Evolutionary conservation across 768 basidiomycete species (phyloP), one percentile per base, ranked within the genome.

Genomic region (Boletus bicolor): DNA sequence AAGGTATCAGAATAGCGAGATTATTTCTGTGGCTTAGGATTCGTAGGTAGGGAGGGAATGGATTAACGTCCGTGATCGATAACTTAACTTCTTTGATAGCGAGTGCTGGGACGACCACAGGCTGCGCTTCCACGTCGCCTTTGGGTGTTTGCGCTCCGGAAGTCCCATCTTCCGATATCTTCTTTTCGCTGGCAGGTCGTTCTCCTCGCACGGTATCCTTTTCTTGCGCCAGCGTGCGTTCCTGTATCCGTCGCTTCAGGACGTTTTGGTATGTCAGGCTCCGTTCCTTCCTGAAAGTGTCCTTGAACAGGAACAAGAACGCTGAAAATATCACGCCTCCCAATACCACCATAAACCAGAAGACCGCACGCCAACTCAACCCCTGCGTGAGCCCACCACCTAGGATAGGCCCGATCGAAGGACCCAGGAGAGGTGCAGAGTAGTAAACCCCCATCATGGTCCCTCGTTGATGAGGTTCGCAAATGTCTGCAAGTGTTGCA

Each of bases 221-320:
- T 24, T 68, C 64, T 26, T 63, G 54, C 6, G 6, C 19, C 5
- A 32, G 19, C 46, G 56, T 58, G 30, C 53, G 61, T 19, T 67
- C 68, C 17, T 68, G 70, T 12, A 74, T 48, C 7, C 76, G 76
- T 35, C 72, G 73, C 58, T 76, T 79, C 47, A 90, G 68, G 0
- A 86, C 82, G 9, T 77, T 77, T 64, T 92, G 91, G 68, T 95
- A 96, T 1, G 83, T 78, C 15, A 88, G 71, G 54, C 92, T 94
- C 37, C 94, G 84, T 64, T 95, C 91, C 57, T 79, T 78, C 34
- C 93, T 81, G 73, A 90, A 95, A 0, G 91, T 93, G 65, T 97
- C 92, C 52, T 80, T 81, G 76, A 93, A 91, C 64, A 86, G 72
- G n/a, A 86, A 67, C 35, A 89, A 55, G 69, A 91, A 91, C 15